Conservation (phyloP, 2,329 filamentous ascomycete genomes). For the Trichoderma koningii region DNA sequence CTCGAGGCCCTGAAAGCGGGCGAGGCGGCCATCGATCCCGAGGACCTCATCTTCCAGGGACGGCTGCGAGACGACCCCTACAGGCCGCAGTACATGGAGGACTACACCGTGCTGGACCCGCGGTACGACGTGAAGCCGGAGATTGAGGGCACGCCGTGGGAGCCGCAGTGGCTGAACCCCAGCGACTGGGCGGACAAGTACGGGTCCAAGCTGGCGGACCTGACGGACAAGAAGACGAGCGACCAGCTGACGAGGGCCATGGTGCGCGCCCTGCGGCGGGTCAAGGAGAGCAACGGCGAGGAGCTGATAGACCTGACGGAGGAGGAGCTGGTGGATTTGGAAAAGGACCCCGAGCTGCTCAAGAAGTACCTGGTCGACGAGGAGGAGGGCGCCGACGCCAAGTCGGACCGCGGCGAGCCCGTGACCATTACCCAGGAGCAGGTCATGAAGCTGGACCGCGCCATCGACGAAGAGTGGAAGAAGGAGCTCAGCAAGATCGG, state of each 20-base stretch:
- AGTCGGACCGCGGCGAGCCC: conserved; percentile 33
- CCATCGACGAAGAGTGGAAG: conserved; percentile 42
- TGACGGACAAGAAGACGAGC: conserved; percentile 48
- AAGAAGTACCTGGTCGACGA: conserved; percentile 43
- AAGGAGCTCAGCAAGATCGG: conserved; percentile 43
- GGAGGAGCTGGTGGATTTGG: conserved; percentile 48
- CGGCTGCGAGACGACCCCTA: conserved; percentile 71
- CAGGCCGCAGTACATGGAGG: conserved; percentile 75
- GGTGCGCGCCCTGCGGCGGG: conserved; percentile 46
- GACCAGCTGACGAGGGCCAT: conserved; percentile 47
- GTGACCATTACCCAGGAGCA: conserved; percentile 41
- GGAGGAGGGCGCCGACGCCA: conserved; percentile 36
- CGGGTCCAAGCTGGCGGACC: conserved; percentile 48
- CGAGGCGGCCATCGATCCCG: conserved; percentile 72
- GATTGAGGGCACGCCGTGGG: conserved; percentile 51
- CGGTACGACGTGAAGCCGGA: conserved; percentile 70
- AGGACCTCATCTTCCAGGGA: conserved; percentile 74
- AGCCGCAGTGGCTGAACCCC: conserved; percentile 59
- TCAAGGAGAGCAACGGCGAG: conserved; percentile 46
- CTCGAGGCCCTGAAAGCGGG: conserved; percentile 78
- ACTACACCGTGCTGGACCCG: conserved; percentile 76
- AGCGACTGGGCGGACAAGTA: conserved; percentile 63
- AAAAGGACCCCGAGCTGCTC: conserved; percentile 45
- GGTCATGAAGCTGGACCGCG: conserved; percentile 43
- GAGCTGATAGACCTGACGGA: conserved; percentile 53